phyloP scores from a whole-genome alignment of 495 filamentous ascomycete genomes.

The Neurospora cerealis region DNA sequence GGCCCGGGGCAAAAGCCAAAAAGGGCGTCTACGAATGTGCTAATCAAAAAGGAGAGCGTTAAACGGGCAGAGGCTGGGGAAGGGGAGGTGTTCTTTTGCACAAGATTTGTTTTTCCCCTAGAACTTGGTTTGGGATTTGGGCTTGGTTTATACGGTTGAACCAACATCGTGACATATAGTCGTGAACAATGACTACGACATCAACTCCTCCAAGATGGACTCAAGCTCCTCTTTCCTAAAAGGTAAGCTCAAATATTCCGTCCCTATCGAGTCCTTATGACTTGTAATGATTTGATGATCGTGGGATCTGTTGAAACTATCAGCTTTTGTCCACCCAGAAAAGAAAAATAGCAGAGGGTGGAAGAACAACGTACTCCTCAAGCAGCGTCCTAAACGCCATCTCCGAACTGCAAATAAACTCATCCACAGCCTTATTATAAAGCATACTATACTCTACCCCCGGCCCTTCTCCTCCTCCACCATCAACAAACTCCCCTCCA shows the following conservation, averaged over 20 bases:
- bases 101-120: slow-evolving; percentile 9
- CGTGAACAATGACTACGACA: slow-evolving; percentile 26
- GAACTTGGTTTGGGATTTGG: slow-evolving; percentile 1
- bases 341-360: too few species aligned
- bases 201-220: slow-evolving; percentile 75
- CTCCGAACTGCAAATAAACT: slow-evolving; percentile 94
- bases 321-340: slow-evolving; percentile 4
- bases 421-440: slow-evolving; percentile 91
- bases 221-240: slow-evolving; percentile 85
- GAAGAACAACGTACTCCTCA: slow-evolving; percentile 65
- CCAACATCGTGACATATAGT: background rate
- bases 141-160: background rate
- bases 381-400: slow-evolving; percentile 87
- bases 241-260: slow-evolving; percentile 76
- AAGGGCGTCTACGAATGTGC: slow-evolving; percentile 9
- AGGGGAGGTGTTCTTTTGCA: slow-evolving; percentile 9
- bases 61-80: slow-evolving; percentile 3
- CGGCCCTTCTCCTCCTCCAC: slow-evolving; percentile 20
- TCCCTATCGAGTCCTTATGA: slow-evolving; percentile 72
- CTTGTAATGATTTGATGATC: slow-evolving; percentile 95
- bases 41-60: slow-evolving; percentile 9
- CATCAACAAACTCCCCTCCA: background rate
- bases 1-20: slow-evolving; percentile 17
- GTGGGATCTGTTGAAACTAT: slow-evolving; percentile 73
- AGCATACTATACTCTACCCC: slow-evolving; percentile 82